A percentile compares a stretch with the other conserved stretches of the same genome.
Conservation (phyloP, 805 yeast genomes). For the Sporopachydermia quercuum region DNA sequence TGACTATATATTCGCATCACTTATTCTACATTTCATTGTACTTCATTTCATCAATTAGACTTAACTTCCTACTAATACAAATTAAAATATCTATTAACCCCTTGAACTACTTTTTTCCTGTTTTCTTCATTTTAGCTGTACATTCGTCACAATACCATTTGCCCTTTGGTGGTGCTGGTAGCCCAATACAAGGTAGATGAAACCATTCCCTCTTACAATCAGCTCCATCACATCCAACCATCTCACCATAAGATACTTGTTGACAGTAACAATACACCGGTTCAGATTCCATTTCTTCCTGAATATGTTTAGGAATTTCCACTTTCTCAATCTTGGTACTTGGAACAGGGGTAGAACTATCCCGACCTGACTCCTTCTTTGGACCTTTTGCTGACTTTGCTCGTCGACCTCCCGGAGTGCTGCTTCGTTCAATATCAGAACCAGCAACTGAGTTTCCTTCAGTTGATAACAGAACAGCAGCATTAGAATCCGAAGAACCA, state of each 20-base stretch:
- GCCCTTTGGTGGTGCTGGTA: slow-evolving; percentile 74
- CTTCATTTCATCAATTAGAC: slow-evolving; percentile 79
- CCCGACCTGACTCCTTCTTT: slow-evolving; percentile 10
- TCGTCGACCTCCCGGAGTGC: slow-evolving; percentile 5
- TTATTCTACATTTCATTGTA: slow-evolving; percentile 77
- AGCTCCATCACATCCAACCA: slow-evolving; percentile 98
- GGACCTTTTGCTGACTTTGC: slow-evolving; percentile 10
- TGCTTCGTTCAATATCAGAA: slow-evolving; percentile 3
- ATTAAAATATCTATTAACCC: not conserved
- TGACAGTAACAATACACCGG: slow-evolving; percentile 93
- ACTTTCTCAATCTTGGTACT: slow-evolving; percentile 4
- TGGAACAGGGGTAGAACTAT: slow-evolving; percentile 5
- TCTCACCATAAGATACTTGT: slow-evolving; percentile 94
- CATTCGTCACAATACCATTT: slow-evolving; percentile 75
- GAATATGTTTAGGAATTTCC: not conserved
- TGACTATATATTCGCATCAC: slow-evolving; percentile 76
- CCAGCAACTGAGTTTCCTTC: slow-evolving; percentile 4
- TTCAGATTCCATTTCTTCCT: slow-evolving; percentile 31
- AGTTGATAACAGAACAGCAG: not conserved
- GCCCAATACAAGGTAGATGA: slow-evolving; percentile 85
- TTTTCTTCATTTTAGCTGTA: slow-evolving; percentile 15
- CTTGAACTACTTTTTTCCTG: slow-evolving; percentile 20
- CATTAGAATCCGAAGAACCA: not conserved
- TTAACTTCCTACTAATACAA: not conserved
- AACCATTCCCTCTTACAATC: slow-evolving; percentile 91